Conservation (phyloP, 768 basidiomycete genomes). For the Suillus placidus region DNA sequence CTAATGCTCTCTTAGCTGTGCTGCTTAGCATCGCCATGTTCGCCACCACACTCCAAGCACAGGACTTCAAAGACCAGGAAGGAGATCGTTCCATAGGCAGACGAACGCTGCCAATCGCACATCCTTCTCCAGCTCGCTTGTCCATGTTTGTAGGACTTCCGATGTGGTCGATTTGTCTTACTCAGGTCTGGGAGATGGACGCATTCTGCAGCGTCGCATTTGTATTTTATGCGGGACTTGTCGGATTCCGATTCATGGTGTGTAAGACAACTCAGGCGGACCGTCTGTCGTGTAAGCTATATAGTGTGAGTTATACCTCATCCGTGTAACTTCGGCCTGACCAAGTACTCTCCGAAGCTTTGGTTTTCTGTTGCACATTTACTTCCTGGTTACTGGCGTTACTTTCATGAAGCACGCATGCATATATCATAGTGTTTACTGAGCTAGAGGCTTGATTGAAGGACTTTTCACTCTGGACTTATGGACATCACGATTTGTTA, state of each 20-base stretch:
- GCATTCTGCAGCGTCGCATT: conserved; percentile 29
- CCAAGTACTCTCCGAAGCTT: conserved; percentile 18
- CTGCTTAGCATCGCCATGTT: conserved; percentile 36
- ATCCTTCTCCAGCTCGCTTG: conserved; percentile 35
- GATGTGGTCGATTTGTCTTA: conserved; percentile 33
- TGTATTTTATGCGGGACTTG: conserved; percentile 25
- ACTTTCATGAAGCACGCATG: conserved; percentile 22
- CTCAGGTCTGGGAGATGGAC: conserved; percentile 31
- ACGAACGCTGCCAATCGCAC: conserved; percentile 46
- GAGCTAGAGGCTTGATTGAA: not conserved
- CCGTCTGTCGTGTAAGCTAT: conserved; percentile 31
- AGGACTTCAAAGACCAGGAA: conserved; percentile 44
- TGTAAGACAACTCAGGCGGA: conserved; percentile 26
- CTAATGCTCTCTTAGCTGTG: conserved; percentile 32
- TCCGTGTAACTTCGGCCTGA: not conserved
- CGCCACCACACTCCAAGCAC: conserved; percentile 38
- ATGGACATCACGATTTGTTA: not conserved
- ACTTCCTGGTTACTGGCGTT: conserved; percentile 34
- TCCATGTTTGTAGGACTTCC: conserved; percentile 32
- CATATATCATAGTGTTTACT: not conserved
- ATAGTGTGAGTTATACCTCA: conserved; percentile 26
- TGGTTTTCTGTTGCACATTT: conserved; percentile 37
- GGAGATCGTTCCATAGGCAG: conserved; percentile 45
- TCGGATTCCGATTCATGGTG: conserved; percentile 32
- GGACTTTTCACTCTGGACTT: not conserved